These are phyloP conservation scores for Megacollybia marginata DNA, from an alignment of 768 basidiomycete genomes.

Conservation along the genomic window DNA sequence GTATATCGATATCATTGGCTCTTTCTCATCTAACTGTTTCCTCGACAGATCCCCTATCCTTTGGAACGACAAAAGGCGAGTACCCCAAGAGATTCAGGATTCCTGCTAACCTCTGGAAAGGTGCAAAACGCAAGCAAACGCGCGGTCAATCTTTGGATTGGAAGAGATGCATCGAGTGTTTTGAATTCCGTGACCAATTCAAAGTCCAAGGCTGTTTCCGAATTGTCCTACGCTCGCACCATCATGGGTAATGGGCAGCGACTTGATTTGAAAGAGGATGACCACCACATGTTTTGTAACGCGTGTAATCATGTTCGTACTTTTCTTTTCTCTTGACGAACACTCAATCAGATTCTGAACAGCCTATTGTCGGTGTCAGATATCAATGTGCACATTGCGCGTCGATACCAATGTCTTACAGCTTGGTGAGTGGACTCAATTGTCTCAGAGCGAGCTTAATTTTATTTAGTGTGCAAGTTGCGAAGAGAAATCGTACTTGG, in stretches of 20 bases:
- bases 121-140: slow-evolving; percentile 64
- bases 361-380: slow-evolving; percentile 72
- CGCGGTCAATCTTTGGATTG: slow-evolving; percentile 71
- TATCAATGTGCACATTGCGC: slow-evolving; percentile 92
- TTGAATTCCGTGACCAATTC: slow-evolving; percentile 37
- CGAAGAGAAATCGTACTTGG: slow-evolving; percentile 65
- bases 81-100: background rate
- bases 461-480: slow-evolving; percentile 65
- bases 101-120: slow-evolving; percentile 14
- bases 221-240: slow-evolving; percentile 50
- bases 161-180: slow-evolving; percentile 63
- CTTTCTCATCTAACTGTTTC: background rate
- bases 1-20: slow-evolving; percentile 28
- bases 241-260: slow-evolving; percentile 47
- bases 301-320: slow-evolving; percentile 45
- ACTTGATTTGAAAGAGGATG: slow-evolving; percentile 26
- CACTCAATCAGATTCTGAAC: slow-evolving; percentile 1
- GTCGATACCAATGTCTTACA: slow-evolving; percentile 63
- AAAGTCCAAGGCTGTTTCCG: slow-evolving; percentile 47
- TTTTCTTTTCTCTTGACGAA: background rate
- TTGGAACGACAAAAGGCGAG: slow-evolving; percentile 61
- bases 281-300: slow-evolving; percentile 58
- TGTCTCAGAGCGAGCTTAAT: background rate
- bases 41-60: slow-evolving; percentile 74
- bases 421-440: slow-evolving; percentile 48